Conservation (phyloP, 441 rosid species). For the Erodium moschatum region DNA sequence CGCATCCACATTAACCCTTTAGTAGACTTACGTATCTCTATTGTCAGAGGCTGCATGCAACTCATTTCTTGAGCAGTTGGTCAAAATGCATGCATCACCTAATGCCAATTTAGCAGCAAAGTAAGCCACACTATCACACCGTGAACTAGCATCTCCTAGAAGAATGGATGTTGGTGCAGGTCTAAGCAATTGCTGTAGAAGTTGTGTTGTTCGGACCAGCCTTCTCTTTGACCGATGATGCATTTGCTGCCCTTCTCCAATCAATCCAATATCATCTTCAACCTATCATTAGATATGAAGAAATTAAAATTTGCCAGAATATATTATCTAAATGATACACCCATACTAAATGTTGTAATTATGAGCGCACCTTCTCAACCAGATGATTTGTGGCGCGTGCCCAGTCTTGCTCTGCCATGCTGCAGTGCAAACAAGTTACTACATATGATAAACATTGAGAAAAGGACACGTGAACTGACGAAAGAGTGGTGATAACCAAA, state of each 20-base stretch:
- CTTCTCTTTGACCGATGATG: constrained; percentile 55
- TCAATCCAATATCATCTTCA: constrained; percentile 39
- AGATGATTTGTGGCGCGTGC: constrained; percentile 49
- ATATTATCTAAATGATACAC: not conserved
- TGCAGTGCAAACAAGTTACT: constrained; percentile 26
- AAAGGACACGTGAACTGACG: not conserved
- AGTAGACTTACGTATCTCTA: constrained; percentile 35
- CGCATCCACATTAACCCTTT: not conserved
- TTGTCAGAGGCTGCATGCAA: constrained; percentile 19
- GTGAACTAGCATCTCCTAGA: constrained; percentile 39
- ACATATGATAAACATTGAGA: constrained; percentile 6
- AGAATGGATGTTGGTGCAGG: constrained; percentile 43
- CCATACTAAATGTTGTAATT: constrained; percentile 3
- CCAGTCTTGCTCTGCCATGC: constrained; percentile 67
- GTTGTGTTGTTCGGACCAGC: constrained; percentile 56
- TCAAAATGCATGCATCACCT: constrained; percentile 55
- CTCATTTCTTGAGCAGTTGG: constrained; percentile 24
- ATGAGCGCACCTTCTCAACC: constrained; percentile 57
- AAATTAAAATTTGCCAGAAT: constrained; percentile 14
- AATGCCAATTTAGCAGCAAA: constrained; percentile 44
- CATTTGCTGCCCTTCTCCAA: constrained; percentile 13
- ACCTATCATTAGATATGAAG: constrained; percentile 36
- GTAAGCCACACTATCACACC: constrained; percentile 46
- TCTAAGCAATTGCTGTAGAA: constrained; percentile 59
- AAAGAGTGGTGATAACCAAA: not conserved